These are phyloP conservation scores for Polyporus arcularius DNA, from an alignment of 768 basidiomycete genomes.

Conservation along the genomic window DNA sequence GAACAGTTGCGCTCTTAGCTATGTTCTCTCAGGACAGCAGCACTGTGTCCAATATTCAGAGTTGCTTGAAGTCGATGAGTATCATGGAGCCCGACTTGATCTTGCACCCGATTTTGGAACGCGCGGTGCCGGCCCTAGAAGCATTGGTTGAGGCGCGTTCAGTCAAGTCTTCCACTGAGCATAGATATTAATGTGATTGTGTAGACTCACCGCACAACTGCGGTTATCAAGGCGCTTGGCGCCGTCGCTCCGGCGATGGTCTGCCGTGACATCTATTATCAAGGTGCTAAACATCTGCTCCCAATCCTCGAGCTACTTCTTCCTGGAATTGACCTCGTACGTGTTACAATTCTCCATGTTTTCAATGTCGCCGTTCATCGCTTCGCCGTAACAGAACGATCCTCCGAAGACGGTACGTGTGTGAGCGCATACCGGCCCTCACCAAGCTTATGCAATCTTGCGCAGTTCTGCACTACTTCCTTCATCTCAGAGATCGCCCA, in stretches of 20 bases:
- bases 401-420: conserved; percentile 69
- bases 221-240: conserved; percentile 83
- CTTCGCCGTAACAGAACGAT: conserved; percentile 55
- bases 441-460: conserved; percentile 11
- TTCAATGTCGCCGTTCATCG: background rate
- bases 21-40: conserved; percentile 86
- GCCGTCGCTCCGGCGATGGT: conserved; percentile 80
- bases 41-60: conserved; percentile 75
- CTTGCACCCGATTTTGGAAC: conserved; percentile 76
- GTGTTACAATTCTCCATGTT: conserved; percentile 22
- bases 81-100: conserved; percentile 87
- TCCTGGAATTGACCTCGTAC: conserved; percentile 84
- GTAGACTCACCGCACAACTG: conserved; percentile 81
- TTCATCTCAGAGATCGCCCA: conserved; percentile 77
- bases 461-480: conserved; percentile 69
- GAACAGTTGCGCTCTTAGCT: conserved; percentile 82
- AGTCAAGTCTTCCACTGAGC: background rate
- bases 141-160: conserved; percentile 74
- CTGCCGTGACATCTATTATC: conserved; percentile 77
- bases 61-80: conserved; percentile 79
- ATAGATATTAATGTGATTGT: conserved; percentile 2
- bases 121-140: conserved; percentile 86
- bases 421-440: no score
- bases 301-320: conserved; percentile 79
- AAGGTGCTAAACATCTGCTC: conserved; percentile 79